Evolutionary conservation across 805 yeast genomes (phyloP).

Genomic region (Saturnispora saitoi): DNA sequence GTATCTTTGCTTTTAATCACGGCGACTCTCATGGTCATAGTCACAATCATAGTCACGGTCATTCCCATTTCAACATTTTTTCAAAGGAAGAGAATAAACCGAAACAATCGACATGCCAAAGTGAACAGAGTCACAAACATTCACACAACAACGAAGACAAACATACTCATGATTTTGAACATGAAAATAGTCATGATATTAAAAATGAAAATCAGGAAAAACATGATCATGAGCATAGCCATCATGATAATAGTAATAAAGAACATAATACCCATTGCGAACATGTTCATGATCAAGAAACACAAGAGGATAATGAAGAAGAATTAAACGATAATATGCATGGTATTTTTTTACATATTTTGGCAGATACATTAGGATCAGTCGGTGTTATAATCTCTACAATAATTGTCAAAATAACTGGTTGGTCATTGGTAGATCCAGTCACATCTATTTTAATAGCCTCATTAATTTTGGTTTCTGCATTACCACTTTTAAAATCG

Average conservation of each 20-base stretch:
- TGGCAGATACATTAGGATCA: slow-evolving; percentile 95
- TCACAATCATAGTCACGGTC: slow-evolving; percentile 25
- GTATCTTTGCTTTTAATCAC: slow-evolving; percentile 83
- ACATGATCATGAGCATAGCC: background rate
- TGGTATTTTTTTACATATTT: slow-evolving; percentile 86
- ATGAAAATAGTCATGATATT: background rate
- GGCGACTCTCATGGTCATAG: slow-evolving; percentile 30
- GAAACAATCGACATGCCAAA: background rate
- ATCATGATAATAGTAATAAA: too few species aligned
- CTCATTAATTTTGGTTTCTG: slow-evolving; percentile 64
- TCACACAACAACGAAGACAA: background rate
- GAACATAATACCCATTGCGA: background rate
- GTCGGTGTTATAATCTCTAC: slow-evolving; percentile 96
- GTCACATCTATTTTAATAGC: slow-evolving; percentile 87
- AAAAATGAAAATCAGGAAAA: background rate
- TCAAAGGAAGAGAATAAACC: background rate
- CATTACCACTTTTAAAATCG: slow-evolving; percentile 75
- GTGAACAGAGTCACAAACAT: background rate
- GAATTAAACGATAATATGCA: slow-evolving; percentile 69
- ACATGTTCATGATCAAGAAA: slow-evolving; percentile 17
- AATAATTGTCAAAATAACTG: slow-evolving; percentile 52
- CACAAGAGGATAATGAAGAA: slow-evolving; percentile 40
- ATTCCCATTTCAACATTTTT: slow-evolving; percentile 16
- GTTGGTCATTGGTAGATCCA: slow-evolving; percentile 83
- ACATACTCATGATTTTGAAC: background rate